Conservation (phyloP, 306 rosid species). For the Fragaria nilgerrensis region DNA sequence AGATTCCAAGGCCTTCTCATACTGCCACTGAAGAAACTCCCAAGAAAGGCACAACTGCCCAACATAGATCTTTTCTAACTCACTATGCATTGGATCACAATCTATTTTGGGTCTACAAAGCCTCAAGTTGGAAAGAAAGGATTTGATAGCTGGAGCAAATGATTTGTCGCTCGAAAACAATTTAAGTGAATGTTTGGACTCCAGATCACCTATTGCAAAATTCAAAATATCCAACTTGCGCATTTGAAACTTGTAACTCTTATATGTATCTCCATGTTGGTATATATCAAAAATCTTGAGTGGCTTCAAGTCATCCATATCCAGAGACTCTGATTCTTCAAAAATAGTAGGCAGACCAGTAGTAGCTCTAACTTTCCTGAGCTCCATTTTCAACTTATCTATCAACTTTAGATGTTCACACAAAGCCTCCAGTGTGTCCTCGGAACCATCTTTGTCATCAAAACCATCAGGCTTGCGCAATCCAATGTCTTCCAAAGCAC, state of each 20-base stretch:
- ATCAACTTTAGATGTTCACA: slow-evolving; percentile 93
- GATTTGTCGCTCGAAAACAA: slow-evolving; percentile 43
- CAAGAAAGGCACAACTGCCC: slow-evolving; percentile 93
- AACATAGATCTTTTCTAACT: slow-evolving; percentile 79
- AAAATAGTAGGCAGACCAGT: slow-evolving; percentile 74
- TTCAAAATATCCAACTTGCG: slow-evolving; percentile 83
- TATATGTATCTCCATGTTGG: slow-evolving; percentile 46
- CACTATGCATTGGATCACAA: slow-evolving; percentile 56
- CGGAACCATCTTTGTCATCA: slow-evolving; percentile 30
- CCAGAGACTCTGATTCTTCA: slow-evolving; percentile 83
- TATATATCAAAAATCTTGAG: slow-evolving; percentile 78
- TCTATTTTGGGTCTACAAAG: slow-evolving; percentile 43
- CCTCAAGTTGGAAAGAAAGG: slow-evolving; percentile 40
- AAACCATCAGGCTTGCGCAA: slow-evolving; percentile 41
- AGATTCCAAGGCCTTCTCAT: slow-evolving; percentile 50
- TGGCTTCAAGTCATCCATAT: slow-evolving; percentile 75
- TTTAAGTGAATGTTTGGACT: slow-evolving; percentile 65
- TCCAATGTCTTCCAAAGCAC: slow-evolving; percentile 25
- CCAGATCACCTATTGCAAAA: slow-evolving; percentile 64
- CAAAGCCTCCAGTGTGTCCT: slow-evolving; percentile 51
- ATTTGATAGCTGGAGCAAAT: slow-evolving; percentile 35
- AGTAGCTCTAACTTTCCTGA: slow-evolving; percentile 70
- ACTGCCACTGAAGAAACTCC: slow-evolving; percentile 93
- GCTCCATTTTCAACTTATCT: slow-evolving; percentile 77
- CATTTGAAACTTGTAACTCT: slow-evolving; percentile 76